phyloP scores from a whole-genome alignment of 176 grass and related monocot species.

The Cenchrus americanus region DNA sequence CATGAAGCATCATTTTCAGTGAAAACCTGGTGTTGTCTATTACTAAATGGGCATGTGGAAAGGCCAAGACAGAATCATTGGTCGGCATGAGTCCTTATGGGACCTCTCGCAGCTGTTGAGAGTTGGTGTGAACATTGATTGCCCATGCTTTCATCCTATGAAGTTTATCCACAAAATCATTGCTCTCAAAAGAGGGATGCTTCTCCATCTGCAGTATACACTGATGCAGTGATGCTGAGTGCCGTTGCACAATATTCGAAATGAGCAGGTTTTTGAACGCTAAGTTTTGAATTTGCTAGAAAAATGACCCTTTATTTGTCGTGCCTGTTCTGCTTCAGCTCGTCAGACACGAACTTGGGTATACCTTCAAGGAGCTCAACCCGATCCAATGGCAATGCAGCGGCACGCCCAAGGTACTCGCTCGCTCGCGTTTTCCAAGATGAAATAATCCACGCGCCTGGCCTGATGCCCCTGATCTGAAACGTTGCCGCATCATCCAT shows the following conservation, averaged over 20 bases:
- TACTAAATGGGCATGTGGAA: neutral
- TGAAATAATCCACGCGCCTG: too few species aligned
- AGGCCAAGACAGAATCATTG: neutral
- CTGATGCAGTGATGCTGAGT: neutral
- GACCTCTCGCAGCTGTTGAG: neutral
- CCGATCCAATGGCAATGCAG: constrained; percentile 48
- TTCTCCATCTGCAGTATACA: neutral
- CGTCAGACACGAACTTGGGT: constrained; percentile 46
- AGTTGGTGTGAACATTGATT: too few species aligned
- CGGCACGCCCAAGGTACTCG: constrained; percentile 52
- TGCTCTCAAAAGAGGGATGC: neutral
- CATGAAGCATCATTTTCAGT: neutral
- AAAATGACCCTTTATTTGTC: neutral
- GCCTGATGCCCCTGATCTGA: neutral
- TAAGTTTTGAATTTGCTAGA: neutral
- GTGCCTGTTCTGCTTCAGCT: constrained; percentile 28
- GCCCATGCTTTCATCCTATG: neutral
- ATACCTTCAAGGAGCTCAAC: constrained; percentile 52
- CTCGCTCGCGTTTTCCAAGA: neutral
- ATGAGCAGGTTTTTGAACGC: neutral
- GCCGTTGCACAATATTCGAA: neutral
- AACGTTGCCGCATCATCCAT: neutral
- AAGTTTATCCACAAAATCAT: constrained; percentile 12
- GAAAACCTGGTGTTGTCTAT: neutral
- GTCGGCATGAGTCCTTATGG: neutral